Percentiles rank a stretch among this genome's conserved stretches.
Evolutionary conservation across 108 stramenopile genomes (phyloP).

Genomic region (Epipyxis sp.): DNA sequence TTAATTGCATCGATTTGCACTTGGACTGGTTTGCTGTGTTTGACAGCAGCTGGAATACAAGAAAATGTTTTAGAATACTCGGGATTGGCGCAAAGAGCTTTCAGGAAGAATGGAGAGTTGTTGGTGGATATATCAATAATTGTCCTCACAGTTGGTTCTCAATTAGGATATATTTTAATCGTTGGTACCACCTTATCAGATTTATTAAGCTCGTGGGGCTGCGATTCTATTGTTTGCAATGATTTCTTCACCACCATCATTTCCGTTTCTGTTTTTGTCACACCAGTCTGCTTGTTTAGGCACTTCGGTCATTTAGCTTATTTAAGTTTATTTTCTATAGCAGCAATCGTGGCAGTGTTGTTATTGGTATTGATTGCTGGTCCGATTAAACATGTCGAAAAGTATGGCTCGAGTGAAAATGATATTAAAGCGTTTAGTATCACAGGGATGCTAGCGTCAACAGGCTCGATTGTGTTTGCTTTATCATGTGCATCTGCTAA

Average conservation of each 20-base stretch:
- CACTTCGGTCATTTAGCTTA: conserved; percentile 31
- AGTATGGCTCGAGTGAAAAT: conserved; percentile 6
- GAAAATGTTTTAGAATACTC: conserved; percentile 38
- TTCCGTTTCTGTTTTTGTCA: neutral
- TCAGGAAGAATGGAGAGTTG: conserved; percentile 14
- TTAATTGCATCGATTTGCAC: conserved; percentile 32
- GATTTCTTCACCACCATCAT: conserved; percentile 6
- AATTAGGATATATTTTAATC: conserved; percentile 1
- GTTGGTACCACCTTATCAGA: neutral
- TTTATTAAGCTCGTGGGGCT: conserved; percentile 16
- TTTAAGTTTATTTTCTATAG: conserved; percentile 38
- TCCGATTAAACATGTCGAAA: conserved; percentile 36
- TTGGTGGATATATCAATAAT: conserved; percentile 36
- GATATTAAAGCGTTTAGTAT: conserved; percentile 36
- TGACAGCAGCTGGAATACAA: conserved; percentile 39
- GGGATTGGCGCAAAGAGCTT: conserved; percentile 28
- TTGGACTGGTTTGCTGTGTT: conserved; percentile 30
- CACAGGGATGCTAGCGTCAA: conserved; percentile 23
- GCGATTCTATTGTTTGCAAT: neutral
- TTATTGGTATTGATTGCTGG: conserved; percentile 40
- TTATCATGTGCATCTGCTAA: conserved; percentile 42
- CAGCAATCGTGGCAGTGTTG: conserved; percentile 37
- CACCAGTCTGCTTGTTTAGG: neutral
- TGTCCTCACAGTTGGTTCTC: conserved; percentile 31
- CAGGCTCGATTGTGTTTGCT: conserved; percentile 48